Percentiles rank a stretch among this genome's conserved stretches.
Conservation (phyloP, 768 basidiomycete genomes). For the Sporobolomyces pararoseus region DNA sequence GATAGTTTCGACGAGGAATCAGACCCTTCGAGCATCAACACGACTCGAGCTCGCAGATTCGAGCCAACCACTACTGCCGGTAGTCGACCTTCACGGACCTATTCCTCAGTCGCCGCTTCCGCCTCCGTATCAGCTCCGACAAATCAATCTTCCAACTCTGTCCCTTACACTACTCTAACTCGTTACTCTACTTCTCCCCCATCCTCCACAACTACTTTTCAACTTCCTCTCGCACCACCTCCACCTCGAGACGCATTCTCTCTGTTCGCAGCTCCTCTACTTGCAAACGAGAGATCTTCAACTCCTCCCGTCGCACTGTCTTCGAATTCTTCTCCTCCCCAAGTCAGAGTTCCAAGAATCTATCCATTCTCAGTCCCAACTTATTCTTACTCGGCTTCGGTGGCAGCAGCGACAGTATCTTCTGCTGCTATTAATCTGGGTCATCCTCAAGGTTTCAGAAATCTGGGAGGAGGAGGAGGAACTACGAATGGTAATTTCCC, state of each 20-base stretch:
- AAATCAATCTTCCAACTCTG: background rate
- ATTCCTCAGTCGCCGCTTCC: background rate
- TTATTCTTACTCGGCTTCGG: background rate
- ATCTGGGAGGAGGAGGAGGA: too few species aligned
- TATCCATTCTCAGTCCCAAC: background rate
- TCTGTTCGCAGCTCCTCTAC: background rate
- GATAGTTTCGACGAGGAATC: background rate
- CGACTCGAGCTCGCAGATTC: slow-evolving; percentile 17
- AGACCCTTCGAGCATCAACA: slow-evolving; percentile 13
- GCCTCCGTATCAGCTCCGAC: background rate
- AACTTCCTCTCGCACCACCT: background rate
- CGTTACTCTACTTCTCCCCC: slow-evolving; percentile 6
- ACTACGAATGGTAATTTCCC: slow-evolving; percentile 22
- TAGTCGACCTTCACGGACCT: background rate
- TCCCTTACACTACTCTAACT: background rate
- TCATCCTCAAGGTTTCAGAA: too few species aligned
- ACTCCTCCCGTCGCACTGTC: background rate
- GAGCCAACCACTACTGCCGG: background rate
- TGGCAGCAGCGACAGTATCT: too few species aligned
- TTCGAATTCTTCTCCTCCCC: background rate
- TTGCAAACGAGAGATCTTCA: background rate
- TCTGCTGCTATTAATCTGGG: too few species aligned
- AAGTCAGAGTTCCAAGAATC: too few species aligned
- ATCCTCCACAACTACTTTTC: too few species aligned
- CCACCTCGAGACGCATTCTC: background rate